A percentile compares a stretch with the other conserved stretches of the same genome.
Evolutionary conservation across 306 rosid genomes (phyloP).

Genomic region (Cucumis melo): DNA sequence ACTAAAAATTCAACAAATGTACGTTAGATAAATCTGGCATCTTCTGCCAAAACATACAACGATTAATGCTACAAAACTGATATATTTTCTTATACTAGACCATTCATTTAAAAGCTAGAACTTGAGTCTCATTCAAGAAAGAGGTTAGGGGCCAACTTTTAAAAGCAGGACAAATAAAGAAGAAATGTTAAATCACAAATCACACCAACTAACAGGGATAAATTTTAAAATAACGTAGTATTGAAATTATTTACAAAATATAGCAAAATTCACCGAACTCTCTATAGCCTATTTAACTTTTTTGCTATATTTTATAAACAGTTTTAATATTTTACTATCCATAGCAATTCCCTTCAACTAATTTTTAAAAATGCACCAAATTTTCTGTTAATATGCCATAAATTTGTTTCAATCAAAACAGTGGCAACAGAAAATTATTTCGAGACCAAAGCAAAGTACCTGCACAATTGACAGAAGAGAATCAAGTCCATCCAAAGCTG

Average conservation of each 20-base stretch:
- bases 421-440: not conserved
- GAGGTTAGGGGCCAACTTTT: not conserved
- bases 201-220: not conserved
- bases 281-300: too few relatives aligned
- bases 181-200: not conserved
- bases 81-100: not conserved
- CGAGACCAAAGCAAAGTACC: constrained; percentile 20
- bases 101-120: not conserved
- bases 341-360: not conserved
- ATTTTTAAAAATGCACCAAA: not conserved
- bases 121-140: not conserved
- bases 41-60: not conserved
- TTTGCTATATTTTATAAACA: too few relatives aligned
- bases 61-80: not conserved
- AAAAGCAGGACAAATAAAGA: not conserved
- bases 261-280: too few relatives aligned
- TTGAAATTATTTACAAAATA: too few relatives aligned
- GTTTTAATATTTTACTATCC: too few relatives aligned
- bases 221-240: too few relatives aligned
- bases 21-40: not conserved
- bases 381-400: not conserved
- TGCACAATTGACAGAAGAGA: constrained; percentile 80
- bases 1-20: not conserved
- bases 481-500: constrained; percentile 70
- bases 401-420: not conserved